A percentile compares a stretch with the other conserved stretches of the same genome.
Conservation (phyloP, 2,329 filamentous ascomycete genomes). For the Mycosphaerella arachidis region DNA sequence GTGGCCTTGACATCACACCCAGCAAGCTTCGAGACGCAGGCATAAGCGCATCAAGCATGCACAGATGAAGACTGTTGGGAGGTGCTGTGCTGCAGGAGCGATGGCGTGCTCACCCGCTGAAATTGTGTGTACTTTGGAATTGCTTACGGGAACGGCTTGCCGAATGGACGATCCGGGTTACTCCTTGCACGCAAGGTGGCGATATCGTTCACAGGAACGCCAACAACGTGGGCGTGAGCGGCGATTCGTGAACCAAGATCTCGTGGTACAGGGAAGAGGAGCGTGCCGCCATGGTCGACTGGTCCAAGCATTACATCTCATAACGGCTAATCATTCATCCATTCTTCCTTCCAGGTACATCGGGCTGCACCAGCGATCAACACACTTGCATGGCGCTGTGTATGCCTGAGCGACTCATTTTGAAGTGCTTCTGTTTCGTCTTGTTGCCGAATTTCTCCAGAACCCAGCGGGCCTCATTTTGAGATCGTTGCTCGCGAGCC, state of each 20-base stretch:
- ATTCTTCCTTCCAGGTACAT: conserved; percentile 18
- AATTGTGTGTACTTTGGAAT: neutral
- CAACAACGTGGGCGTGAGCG: neutral
- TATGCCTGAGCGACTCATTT: conserved; percentile 16
- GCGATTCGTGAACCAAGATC: neutral
- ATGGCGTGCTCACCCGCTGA: neutral
- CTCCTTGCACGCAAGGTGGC: neutral
- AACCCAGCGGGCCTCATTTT: conserved; percentile 16
- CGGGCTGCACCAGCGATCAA: conserved; percentile 14
- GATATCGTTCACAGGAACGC: neutral
- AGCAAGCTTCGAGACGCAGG: neutral
- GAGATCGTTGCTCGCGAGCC: conserved; percentile 9
- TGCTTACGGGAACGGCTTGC: neutral
- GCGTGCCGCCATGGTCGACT: neutral
- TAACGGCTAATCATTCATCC: conserved; percentile 5
- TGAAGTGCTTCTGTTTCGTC: conserved; percentile 23
- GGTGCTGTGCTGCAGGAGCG: neutral
- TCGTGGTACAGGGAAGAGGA: neutral
- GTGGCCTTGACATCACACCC: neutral
- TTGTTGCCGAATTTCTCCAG: conserved; percentile 18
- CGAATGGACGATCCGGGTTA: neutral
- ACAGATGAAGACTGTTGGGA: neutral
- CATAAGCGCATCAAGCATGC: neutral
- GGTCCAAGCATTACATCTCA: too few species aligned
- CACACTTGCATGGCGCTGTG: conserved; percentile 16